A percentile compares a stretch with the other conserved stretches of the same genome.
Evolutionary conservation across 148 eudicot genomes (phyloP).

Genomic region (Hydrangea macrophylla): DNA sequence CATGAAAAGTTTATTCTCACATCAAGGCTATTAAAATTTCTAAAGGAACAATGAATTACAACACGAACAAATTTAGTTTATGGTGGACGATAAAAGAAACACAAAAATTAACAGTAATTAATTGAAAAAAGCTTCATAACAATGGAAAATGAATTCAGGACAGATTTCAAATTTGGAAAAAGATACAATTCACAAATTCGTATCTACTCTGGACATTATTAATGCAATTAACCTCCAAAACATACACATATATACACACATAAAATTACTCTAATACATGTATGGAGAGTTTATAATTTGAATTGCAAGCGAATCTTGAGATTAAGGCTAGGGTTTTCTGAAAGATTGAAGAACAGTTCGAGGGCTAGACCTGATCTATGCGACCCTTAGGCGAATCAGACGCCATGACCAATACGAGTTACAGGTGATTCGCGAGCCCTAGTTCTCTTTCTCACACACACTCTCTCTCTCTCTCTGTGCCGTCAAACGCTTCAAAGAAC

Average conservation of each 20-base stretch:
- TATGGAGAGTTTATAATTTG: neutral
- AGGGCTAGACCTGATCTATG: slow-evolving; percentile 68
- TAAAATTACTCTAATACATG: neutral
- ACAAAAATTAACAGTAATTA: neutral
- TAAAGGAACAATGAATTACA: neutral
- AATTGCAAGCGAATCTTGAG: neutral
- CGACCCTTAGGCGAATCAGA: slow-evolving; percentile 58
- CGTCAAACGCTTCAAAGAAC: too few species aligned
- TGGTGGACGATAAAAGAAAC: neutral
- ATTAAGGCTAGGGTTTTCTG: neutral
- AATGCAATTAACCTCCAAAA: neutral
- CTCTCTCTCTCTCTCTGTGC: neutral
- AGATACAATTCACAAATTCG: neutral
- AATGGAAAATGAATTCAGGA: neutral
- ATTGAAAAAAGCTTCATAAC: neutral
- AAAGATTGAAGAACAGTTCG: neutral
- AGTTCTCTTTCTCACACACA: neutral
- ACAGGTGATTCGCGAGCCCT: neutral
- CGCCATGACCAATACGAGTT: slow-evolving; percentile 39
- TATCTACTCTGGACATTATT: neutral
- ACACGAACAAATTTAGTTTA: neutral
- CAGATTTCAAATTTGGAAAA: neutral
- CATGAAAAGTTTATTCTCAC: neutral
- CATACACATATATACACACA: neutral
- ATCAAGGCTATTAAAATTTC: neutral